Conservation (phyloP, 148 eudicot genomes). For the Gaultheria prostrata region DNA sequence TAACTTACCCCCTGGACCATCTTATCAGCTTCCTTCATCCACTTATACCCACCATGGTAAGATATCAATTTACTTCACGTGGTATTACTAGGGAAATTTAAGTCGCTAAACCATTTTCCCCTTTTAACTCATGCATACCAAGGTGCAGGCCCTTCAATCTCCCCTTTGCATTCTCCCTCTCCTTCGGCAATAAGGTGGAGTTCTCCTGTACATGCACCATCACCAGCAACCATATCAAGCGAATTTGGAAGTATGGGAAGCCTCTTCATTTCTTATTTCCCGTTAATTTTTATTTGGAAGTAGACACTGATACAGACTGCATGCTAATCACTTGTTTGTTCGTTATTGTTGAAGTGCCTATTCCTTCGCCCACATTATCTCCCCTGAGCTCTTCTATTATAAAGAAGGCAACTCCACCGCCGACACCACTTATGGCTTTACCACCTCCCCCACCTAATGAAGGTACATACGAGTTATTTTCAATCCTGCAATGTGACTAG, state of each 20-base stretch:
- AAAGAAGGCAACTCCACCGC: constrained; percentile 41
- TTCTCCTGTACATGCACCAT: constrained; percentile 34
- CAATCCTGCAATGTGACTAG: neutral
- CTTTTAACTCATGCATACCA: constrained; percentile 10
- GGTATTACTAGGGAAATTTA: neutral
- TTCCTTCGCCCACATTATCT: constrained; percentile 40
- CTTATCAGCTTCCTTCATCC: constrained; percentile 25
- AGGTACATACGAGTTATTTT: constrained; percentile 38
- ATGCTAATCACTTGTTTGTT: neutral
- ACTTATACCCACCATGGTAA: constrained; percentile 39
- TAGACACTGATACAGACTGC: neutral
- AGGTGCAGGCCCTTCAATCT: constrained; percentile 33
- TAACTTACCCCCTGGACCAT: constrained; percentile 32
- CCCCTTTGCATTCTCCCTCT: constrained; percentile 30
- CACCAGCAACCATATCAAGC: constrained; percentile 36
- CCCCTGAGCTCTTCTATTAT: constrained; percentile 40
- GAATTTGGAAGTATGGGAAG: constrained; percentile 27
- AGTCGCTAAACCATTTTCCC: neutral
- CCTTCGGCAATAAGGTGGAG: constrained; percentile 33
- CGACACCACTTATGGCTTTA: constrained; percentile 40
- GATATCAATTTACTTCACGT: constrained; percentile 13
- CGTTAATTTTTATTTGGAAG: neutral
- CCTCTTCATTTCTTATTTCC: neutral
- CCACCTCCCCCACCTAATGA: constrained; percentile 85
- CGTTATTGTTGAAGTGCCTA: constrained; percentile 35